Base-by-base conservation (phyloP, 106 monocot genomes). In the Platanthera zijinensis region DNA sequence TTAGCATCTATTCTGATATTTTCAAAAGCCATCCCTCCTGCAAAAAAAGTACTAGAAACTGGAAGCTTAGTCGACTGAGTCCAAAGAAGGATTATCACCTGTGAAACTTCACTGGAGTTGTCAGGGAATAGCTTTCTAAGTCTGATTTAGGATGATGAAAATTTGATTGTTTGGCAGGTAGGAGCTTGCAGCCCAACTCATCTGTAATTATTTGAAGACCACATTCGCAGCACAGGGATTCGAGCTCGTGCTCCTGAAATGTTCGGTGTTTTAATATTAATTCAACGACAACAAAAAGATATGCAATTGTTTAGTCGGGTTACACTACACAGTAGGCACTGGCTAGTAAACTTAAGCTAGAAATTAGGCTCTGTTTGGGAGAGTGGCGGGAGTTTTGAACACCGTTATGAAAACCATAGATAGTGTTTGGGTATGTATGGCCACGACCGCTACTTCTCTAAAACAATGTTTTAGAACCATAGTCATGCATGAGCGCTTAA, bases 191-290 rank as follows among this genome's bases (percentile, higher is more conserved):
- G 50, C 86, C 82, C 48, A 77, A 39, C 78, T 87, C 87, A 78
- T 91, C 89, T 57, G 54, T 79, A 69, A 49, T 76, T 28, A 78
- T 84, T 82, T 95, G 59, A 52, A 95, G 87, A 48, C 91, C 87
- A 77, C 95, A 95, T 50, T 76, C 69, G 75, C 72, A n/a, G 28
- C 95, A 95, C 18, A 95, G 48, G 30, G 75, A 77, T 52, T 89
- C 89, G 73, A 92, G 64, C 19, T 95, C 95, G 28, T 72, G 74
- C 49, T 89, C 91, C 95, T 95, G 68, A 51, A 74, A 6, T 12
- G 46, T 50, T 48, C 15, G 73, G 48, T 64, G 12, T 14, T 3
- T 50, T 49, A 8, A 7, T n/a, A 51, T 4, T 9, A 76, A n/a
- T 28, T 61, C 48, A 79, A 18, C 25, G 21, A 10, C 59, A 50